phyloP scores from a whole-genome alignment of 1,284 basidiomycete genomes.

The Apiotrichum veenhuisii region DNA sequence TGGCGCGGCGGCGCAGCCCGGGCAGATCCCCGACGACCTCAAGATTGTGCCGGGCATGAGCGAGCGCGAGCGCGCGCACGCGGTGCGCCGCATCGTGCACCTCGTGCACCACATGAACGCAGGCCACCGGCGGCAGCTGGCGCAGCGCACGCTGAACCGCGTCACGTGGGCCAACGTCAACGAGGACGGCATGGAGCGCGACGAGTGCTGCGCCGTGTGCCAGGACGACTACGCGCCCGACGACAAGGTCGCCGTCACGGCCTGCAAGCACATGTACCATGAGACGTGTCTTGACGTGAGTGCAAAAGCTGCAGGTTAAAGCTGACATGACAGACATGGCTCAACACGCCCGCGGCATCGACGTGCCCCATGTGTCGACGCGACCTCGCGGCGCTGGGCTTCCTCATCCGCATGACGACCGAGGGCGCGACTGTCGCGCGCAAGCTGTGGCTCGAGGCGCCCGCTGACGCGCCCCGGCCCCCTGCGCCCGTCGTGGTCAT shows the following conservation, averaged over 20 bases:
- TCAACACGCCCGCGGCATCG: constrained; percentile 29
- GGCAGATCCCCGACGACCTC: neutral
- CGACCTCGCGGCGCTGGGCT: constrained; percentile 32
- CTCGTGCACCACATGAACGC: neutral
- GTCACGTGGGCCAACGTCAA: neutral
- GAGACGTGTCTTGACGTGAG: constrained; percentile 34
- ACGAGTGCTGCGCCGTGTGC: constrained; percentile 33
- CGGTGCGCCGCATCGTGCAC: neutral
- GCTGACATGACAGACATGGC: constrained; percentile 29
- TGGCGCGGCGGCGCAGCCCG: neutral
- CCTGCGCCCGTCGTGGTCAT: neutral
- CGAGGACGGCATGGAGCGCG: constrained; percentile 24
- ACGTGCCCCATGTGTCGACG: constrained; percentile 45
- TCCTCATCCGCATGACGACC: neutral
- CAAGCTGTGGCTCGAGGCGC: constrained; percentile 8
- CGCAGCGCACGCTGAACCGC: neutral
- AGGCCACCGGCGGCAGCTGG: neutral
- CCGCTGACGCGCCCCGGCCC: neutral
- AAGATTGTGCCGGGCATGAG: neutral
- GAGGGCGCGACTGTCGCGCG: constrained; percentile 2
- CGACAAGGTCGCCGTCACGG: constrained; percentile 27
- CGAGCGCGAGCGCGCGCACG: neutral
- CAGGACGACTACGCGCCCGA: constrained; percentile 24
- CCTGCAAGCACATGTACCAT: constrained; percentile 47
- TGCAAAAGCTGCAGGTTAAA: neutral